These are phyloP conservation scores for Paramecium pentaurelia DNA, from an alignment of 73 alveolate species.

Conservation along the genomic window DNA sequence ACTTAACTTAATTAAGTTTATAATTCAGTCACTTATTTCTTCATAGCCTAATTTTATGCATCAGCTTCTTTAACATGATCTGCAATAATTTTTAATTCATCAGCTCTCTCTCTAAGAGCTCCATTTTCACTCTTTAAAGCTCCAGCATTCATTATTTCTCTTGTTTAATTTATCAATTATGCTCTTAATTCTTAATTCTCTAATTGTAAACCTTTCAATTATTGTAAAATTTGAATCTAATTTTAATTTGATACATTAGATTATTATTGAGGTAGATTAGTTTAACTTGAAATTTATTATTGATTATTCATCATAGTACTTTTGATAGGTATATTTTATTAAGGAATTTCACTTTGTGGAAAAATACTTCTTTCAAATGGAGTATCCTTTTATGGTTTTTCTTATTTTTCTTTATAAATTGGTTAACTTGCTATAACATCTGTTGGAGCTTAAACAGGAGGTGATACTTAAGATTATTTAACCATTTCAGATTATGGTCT, in stretches of 20 bases:
- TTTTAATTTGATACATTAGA: neutral
- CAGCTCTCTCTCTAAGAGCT: slow-evolving; percentile 10
- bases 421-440: slow-evolving; percentile 35
- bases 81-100: slow-evolving; percentile 14
- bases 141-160: slow-evolving; percentile 23
- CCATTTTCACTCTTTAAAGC: slow-evolving; percentile 1
- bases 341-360: neutral
- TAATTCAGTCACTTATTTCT: neutral
- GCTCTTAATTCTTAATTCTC: slow-evolving; percentile 35
- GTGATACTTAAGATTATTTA: slow-evolving; percentile 8
- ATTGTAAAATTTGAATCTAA: neutral
- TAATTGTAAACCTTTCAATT: neutral
- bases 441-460: slow-evolving; percentile 10
- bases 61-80: slow-evolving; percentile 19
- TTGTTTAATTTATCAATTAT: slow-evolving; percentile 1
- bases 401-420: neutral
- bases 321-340: neutral
- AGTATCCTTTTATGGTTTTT: neutral
- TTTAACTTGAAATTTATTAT: neutral
- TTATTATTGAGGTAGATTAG: neutral
- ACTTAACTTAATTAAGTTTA: slow-evolving; percentile 2
- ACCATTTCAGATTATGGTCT: neutral
- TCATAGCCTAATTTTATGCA: neutral
- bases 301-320: neutral
- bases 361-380: neutral